These are phyloP conservation scores for Candida vaughaniae DNA, from an alignment of 805 yeast genomes.

Conservation along the genomic window DNA sequence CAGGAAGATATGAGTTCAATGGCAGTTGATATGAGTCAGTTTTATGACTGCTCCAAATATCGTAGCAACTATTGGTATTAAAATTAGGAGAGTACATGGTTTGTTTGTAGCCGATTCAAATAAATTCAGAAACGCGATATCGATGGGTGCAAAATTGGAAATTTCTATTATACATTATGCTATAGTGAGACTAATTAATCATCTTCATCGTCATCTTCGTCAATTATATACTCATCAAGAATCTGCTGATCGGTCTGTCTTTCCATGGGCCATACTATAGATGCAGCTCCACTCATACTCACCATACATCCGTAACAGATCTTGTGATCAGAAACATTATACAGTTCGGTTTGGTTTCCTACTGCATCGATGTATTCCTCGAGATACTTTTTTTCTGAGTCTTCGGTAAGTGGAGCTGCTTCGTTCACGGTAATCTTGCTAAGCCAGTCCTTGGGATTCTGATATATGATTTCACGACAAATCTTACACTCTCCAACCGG, in stretches of 20 bases:
- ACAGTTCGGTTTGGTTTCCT: slow-evolving; percentile 3
- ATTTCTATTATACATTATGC: no score
- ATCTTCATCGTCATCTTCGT: slow-evolving; percentile 5
- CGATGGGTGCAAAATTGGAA: slow-evolving; percentile 6
- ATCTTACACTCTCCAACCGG: slow-evolving; percentile 43
- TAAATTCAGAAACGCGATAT: slow-evolving; percentile 1
- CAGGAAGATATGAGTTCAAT: slow-evolving; percentile 53
- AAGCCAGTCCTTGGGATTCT: slow-evolving; percentile 66
- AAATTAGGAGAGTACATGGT: slow-evolving; percentile 16
- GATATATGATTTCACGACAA: slow-evolving; percentile 55
- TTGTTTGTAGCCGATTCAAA: not conserved
- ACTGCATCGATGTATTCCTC: slow-evolving; percentile 12
- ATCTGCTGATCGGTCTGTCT: slow-evolving; percentile 24
- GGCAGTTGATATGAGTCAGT: slow-evolving; percentile 46
- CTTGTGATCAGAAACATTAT: slow-evolving; percentile 3
- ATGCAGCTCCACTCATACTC: slow-evolving; percentile 45
- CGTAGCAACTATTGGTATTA: slow-evolving; percentile 9
- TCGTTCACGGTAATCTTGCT: slow-evolving; percentile 62
- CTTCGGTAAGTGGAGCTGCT: slow-evolving; percentile 47
- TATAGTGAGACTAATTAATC: no score
- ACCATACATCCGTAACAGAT: slow-evolving; percentile 79
- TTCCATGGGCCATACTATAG: slow-evolving; percentile 32
- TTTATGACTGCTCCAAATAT: slow-evolving; percentile 17
- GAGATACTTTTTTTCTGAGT: slow-evolving; percentile 36
- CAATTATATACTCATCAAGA: slow-evolving; percentile 48